Evolutionary conservation across 768 basidiomycete genomes (phyloP).

Genomic region (Lactarius sp.): DNA sequence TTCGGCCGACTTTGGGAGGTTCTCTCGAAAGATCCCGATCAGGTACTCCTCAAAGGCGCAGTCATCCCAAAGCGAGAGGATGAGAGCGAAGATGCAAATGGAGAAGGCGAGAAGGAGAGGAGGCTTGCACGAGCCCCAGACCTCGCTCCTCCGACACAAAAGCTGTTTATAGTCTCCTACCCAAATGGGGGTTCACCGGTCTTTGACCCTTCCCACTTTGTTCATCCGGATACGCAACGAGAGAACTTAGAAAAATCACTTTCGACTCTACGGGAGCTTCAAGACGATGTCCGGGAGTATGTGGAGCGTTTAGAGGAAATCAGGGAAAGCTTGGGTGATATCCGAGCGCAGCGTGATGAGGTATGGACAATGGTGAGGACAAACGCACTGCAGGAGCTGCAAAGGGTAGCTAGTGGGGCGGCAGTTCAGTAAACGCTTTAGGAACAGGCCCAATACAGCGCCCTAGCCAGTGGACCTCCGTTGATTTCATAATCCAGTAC

Average conservation of each 20-base stretch:
- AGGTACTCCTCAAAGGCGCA: slow-evolving; percentile 33
- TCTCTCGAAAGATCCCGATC: slow-evolving; percentile 64
- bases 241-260: slow-evolving; percentile 72
- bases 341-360: slow-evolving; percentile 61
- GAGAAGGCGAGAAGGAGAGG: slow-evolving; percentile 38
- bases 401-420: slow-evolving; percentile 47
- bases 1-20: slow-evolving; percentile 79
- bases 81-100: slow-evolving; percentile 41
- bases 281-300: slow-evolving; percentile 85
- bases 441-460: neutral
- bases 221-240: slow-evolving; percentile 59
- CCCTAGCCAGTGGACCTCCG: neutral
- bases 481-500: slow-evolving; percentile 18
- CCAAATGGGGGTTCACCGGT: slow-evolving; percentile 43
- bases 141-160: slow-evolving; percentile 58
- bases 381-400: slow-evolving; percentile 68
- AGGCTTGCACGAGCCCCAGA: slow-evolving; percentile 59
- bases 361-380: slow-evolving; percentile 77
- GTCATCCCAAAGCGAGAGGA: slow-evolving; percentile 66
- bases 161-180: slow-evolving; percentile 56
- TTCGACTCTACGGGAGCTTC: slow-evolving; percentile 68
- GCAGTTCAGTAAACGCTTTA: slow-evolving; percentile 3
- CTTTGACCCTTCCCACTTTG: slow-evolving; percentile 59
- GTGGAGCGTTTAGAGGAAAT: slow-evolving; percentile 82
- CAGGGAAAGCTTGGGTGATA: slow-evolving; percentile 71